Base-by-base conservation (phyloP, 352 stramenopile species). In the Pythium pyrilobum region DNA sequence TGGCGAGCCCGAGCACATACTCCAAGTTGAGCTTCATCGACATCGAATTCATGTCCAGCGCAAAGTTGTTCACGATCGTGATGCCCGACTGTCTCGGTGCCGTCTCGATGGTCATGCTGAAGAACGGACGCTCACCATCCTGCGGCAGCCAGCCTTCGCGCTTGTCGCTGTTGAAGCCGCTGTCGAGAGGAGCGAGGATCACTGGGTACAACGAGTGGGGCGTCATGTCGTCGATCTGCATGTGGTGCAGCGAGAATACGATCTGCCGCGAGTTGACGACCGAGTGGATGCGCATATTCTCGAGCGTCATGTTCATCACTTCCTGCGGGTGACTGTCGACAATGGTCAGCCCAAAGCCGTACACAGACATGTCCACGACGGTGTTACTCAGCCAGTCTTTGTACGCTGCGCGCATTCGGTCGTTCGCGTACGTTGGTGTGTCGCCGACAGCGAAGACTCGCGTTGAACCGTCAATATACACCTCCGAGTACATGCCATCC, bases 211-310 rank as follows among this genome's bases (percentile, higher is more conserved):
- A 55, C 9, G 83, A 74, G 39, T 81, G 52, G 3, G 74, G 56
- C 8, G 72, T 88, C 85, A 95, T 95, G 36, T 95, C 85, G 55
- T 95, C 85, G 13, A 95, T 71, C 63, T 95, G 83, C 42, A 95
- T 67, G 36, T 95, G 85, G 37, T 95, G 85, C 38, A 93, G 57
- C 32, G 74, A 75, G 21, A 89, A 81, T 16, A 71, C 69, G 47
- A 79, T 58, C 9, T 58, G 56, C 9, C 81, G 62, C 13, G 81
- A 89, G 29, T 56, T 49, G 20, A 69, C 65, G 15, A 59, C 69
- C 16, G 81, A 90, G 16, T 71, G 62, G 25, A 95, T 72, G 1
- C 65, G 74, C 52, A 95, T 73, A n/a, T 59, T 88, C 56, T 95
- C 85, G 74, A 95, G 84, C 13, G 82, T 94, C 41, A 95, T 74